Base-by-base conservation (phyloP, 352 stramenopile genomes). In the Phytopythium ostracodes region DNA sequence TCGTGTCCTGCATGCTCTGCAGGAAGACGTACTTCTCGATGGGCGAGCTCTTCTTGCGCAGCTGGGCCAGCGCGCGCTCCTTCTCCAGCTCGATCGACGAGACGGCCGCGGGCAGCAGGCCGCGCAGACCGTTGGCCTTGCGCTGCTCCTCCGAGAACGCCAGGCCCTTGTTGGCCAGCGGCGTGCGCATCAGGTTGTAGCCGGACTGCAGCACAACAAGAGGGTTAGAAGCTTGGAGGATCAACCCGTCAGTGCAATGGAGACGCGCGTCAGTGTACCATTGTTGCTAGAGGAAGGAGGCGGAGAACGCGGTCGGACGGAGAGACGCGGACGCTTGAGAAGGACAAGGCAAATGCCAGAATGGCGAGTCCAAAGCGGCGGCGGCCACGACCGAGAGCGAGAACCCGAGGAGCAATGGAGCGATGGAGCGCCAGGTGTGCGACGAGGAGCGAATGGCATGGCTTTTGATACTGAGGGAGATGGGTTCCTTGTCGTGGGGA, bases 11-110 rank as follows among this genome's bases (percentile, higher is more conserved):
- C 75, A 97, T 88, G 59, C 67, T 75, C 64, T 94, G 89, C 72
- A 99, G 76, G 72, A 96, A 97, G 29, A 97, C 77, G 79, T 98
- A 96, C 80, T 99, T 98, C 44, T 91, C 80, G 46, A 99, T 91
- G 56, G 87, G 84, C 25, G 79, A 94, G 27, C 74, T 59, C 68
- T 96, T 93, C 51, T 73, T 81, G 59, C 93, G 81, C 35, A 99
- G 72, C 63, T 89, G 79, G 54, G 82, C 59, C 50, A 98, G 77
- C 29, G 97, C 91, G 29, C 91, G 80, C 65, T 96, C 73, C 61
- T 89, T 92, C 71, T 98, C 94, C 12, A 96, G 70, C 59, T 93
- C 72, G 51, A 95, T 89, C 33, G 91, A 91, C 36, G 85, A 76
- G 56, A 95, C 75, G 35, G 76, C 84, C 7, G 81, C 79, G 12